phyloP scores from a whole-genome alignment of 2,329 filamentous ascomycete species.

The Aspergillus sp. region DNA sequence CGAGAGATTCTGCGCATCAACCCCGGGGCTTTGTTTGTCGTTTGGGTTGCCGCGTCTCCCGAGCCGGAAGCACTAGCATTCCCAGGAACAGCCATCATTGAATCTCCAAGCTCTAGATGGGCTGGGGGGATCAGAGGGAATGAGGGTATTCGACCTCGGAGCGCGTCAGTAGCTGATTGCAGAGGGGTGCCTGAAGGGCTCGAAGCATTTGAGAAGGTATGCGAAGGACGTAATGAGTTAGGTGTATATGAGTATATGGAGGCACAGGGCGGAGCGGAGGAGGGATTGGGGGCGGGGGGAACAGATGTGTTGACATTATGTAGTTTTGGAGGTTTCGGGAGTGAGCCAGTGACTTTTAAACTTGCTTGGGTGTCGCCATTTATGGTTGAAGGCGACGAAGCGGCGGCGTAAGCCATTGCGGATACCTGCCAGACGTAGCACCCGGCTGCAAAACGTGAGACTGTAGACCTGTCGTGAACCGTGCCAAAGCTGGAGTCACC shows the following conservation, averaged over 20 bases:
- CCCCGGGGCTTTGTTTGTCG: conserved; percentile 57
- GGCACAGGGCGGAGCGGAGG: conserved; percentile 31
- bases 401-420: conserved; percentile 43
- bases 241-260: conserved; percentile 34
- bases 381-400: conserved; percentile 37
- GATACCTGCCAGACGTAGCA: conserved; percentile 31
- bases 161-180: conserved; percentile 36
- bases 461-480: conserved; percentile 29
- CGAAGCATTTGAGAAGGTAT: conserved; percentile 34
- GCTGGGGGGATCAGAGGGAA: conserved; percentile 44
- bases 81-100: conserved; percentile 56
- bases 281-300: conserved; percentile 27
- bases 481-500: conserved; percentile 42
- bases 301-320: conserved; percentile 40
- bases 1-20: conserved; percentile 85
- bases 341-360: conserved; percentile 40
- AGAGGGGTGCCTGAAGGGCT: conserved; percentile 39
- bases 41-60: conserved; percentile 59
- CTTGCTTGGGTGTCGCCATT: conserved; percentile 39
- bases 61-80: conserved; percentile 54
- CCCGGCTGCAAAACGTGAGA: conserved; percentile 34
- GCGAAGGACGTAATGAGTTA: conserved; percentile 30
- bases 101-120: conserved; percentile 71
- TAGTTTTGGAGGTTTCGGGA: conserved; percentile 33
- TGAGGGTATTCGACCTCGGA: conserved; percentile 31